Evolutionary conservation across 225 moss, liverwort and hornwort genomes (phyloP).

Genomic region (Pleurozium schreberi): DNA sequence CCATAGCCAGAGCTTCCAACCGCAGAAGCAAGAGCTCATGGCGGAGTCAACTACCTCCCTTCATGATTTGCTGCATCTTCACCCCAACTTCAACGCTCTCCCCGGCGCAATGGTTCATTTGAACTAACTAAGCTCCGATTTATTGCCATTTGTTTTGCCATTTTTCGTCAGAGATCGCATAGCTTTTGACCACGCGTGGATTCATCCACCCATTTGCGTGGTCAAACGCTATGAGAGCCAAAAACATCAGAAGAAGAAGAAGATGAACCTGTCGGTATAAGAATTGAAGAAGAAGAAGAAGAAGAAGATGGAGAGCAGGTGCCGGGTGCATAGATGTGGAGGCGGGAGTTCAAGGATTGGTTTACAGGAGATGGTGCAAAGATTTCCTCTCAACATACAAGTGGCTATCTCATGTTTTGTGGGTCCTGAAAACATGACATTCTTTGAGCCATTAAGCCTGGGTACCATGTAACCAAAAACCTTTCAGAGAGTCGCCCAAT

Average conservation of each 20-base stretch:
- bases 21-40: neutral
- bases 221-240: conserved; percentile 16
- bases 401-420: neutral
- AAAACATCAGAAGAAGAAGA: neutral
- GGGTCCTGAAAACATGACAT: neutral
- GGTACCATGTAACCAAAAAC: neutral
- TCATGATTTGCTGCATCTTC: neutral
- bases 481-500: conserved; percentile 10
- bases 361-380: neutral
- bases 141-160: neutral
- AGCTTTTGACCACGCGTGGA: conserved; percentile 20
- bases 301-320: conserved; percentile 1
- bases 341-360: neutral
- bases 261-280: neutral
- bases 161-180: neutral
- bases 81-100: neutral
- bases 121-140: neutral
- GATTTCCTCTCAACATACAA: neutral
- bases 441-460: neutral
- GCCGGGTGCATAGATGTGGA: conserved; percentile 14
- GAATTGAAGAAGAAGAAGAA: neutral
- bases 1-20: neutral
- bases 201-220: neutral
- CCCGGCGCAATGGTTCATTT: neutral
- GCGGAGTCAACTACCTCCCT: neutral